phyloP scores from a whole-genome alignment of 2,329 filamentous ascomycete genomes.

The Diaporthe sp. region DNA sequence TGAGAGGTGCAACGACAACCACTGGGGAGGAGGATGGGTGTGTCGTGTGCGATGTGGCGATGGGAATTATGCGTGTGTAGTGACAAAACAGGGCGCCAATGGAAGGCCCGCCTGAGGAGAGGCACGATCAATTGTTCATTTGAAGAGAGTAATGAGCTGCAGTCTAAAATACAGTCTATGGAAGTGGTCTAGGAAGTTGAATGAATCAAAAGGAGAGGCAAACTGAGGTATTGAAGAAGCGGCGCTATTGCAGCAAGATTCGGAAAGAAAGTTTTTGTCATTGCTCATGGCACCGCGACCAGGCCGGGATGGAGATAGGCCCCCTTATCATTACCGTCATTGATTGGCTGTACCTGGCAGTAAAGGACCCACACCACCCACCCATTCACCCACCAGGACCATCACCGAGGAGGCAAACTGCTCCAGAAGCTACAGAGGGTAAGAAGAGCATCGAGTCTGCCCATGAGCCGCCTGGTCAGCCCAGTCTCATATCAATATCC shows the following conservation, averaged over 20 bases:
- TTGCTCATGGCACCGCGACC: slow-evolving; percentile 13
- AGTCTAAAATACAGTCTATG: slow-evolving; percentile 7
- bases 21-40: not conserved
- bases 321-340: not conserved
- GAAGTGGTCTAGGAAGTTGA: not conserved
- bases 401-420: slow-evolving; percentile 13
- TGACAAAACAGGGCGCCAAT: slow-evolving; percentile 27
- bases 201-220: not conserved
- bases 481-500: not conserved
- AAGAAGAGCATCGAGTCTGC: not conserved
- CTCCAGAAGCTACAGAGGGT: not conserved
- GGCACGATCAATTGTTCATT: slow-evolving; percentile 32
- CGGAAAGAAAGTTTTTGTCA: slow-evolving; percentile 33
- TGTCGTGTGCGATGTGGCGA: slow-evolving; percentile 25
- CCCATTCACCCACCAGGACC: not conserved
- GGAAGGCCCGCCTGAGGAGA: slow-evolving; percentile 19
- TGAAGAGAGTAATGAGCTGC: not conserved
- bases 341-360: slow-evolving; percentile 6
- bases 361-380: not conserved
- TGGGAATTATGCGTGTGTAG: slow-evolving; percentile 31
- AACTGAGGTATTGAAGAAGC: not conserved
- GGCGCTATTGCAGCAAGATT: not conserved
- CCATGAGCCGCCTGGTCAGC: not conserved
- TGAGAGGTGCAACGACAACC: slow-evolving; percentile 39
- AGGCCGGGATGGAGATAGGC: not conserved